A percentile compares a stretch with the other conserved stretches of the same genome.
phyloP scores from a whole-genome alignment of 495 filamentous ascomycete genomes.

The Lepidopterella palustris region DNA sequence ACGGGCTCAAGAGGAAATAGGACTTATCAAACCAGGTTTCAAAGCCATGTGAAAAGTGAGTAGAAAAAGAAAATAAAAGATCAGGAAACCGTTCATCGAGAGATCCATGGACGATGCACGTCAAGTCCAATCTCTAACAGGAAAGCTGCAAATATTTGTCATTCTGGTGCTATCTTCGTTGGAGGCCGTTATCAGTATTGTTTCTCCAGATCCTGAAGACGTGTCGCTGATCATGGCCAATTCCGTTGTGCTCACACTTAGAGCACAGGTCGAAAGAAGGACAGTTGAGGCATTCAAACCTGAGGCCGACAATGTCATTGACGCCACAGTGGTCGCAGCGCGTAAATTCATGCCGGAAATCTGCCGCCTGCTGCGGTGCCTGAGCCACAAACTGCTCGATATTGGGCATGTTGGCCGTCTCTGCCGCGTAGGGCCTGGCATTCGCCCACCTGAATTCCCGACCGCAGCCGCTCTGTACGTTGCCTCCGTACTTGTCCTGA shows the following conservation, averaged over 20 bases:
- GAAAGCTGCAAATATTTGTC: too few relatives aligned
- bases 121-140: too few relatives aligned
- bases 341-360: background rate
- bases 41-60: too few relatives aligned
- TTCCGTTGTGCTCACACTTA: background rate
- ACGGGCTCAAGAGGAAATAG: too few relatives aligned
- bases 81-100: too few relatives aligned
- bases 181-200: background rate
- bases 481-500: background rate
- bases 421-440: background rate
- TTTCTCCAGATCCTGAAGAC: constrained; percentile 3
- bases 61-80: too few relatives aligned
- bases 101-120: too few relatives aligned
- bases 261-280: background rate
- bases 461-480: constrained; percentile 1
- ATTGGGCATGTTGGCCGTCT: background rate
- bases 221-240: background rate
- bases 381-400: background rate
- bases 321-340: constrained; percentile 1
- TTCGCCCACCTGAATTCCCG: background rate
- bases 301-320: background rate
- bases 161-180: background rate
- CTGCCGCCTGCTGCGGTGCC: background rate
- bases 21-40: too few relatives aligned
- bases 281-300: background rate